Conservation (phyloP, 768 basidiomycete species). For the Lenzites betulinus region DNA sequence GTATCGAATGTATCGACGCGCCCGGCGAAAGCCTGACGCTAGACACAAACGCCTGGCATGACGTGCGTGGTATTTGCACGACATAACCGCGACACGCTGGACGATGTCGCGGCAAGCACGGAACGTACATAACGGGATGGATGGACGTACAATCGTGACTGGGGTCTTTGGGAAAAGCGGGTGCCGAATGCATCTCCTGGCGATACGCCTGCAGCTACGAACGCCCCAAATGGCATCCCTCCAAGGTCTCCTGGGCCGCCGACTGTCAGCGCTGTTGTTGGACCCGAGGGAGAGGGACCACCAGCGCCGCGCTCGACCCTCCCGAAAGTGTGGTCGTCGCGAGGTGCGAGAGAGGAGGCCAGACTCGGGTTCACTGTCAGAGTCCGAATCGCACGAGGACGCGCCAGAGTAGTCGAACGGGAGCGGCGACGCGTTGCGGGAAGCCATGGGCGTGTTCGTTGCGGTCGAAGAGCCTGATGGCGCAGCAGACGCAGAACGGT, state of each 20-base stretch:
- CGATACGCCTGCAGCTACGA: slow-evolving; percentile 55
- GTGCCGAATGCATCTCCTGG: slow-evolving; percentile 61
- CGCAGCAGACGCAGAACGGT: slow-evolving; percentile 2
- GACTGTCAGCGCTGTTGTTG: slow-evolving; percentile 56
- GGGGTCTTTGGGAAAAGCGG: slow-evolving; percentile 81
- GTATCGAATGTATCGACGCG: too few relatives aligned
- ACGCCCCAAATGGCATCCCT: slow-evolving; percentile 46
- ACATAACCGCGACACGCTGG: background rate
- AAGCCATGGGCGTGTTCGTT: slow-evolving; percentile 55
- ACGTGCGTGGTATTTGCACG: too few relatives aligned
- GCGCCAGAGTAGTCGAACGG: slow-evolving; percentile 52
- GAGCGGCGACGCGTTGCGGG: slow-evolving; percentile 61
- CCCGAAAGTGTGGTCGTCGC: slow-evolving; percentile 20
- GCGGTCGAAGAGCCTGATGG: slow-evolving; percentile 35
- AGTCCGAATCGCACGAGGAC: slow-evolving; percentile 60
- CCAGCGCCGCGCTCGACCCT: slow-evolving; percentile 36
- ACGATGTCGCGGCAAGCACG: background rate
- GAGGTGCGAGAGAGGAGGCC: slow-evolving; percentile 45
- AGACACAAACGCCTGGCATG: too few relatives aligned
- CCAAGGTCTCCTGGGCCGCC: slow-evolving; percentile 50
- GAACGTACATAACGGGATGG: background rate
- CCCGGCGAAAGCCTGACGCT: too few relatives aligned
- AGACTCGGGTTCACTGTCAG: slow-evolving; percentile 48
- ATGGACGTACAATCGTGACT: slow-evolving; percentile 68
- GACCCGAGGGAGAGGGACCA: slow-evolving; percentile 43